Percentiles rank a stretch among this genome's conserved stretches.
Evolutionary conservation across 2,329 filamentous ascomycete genomes (phyloP).

Genomic region (Diplodia seriata): DNA sequence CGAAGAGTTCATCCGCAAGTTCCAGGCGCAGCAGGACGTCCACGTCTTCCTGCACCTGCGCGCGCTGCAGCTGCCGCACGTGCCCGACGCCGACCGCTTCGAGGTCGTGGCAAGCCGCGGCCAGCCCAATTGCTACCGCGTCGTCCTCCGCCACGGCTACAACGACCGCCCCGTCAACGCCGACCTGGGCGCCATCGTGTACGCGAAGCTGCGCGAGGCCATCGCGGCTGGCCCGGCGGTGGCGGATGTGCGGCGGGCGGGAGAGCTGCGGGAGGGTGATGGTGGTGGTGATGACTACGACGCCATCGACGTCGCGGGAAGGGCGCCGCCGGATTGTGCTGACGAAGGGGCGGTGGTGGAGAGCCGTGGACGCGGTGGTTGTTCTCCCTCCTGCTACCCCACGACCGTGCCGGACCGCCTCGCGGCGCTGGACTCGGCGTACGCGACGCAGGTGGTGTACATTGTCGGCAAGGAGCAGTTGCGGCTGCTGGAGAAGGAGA

Average conservation of each 20-base stretch:
- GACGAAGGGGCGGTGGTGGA: not conserved
- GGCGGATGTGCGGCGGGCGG: not conserved
- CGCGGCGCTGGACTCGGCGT: slow-evolving; percentile 51
- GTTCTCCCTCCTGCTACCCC: not conserved
- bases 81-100: slow-evolving; percentile 55
- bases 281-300: not conserved
- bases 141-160: slow-evolving; percentile 75
- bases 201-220: slow-evolving; percentile 61
- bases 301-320: not conserved
- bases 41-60: slow-evolving; percentile 78
- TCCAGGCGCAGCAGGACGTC: slow-evolving; percentile 70
- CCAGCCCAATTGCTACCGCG: slow-evolving; percentile 69
- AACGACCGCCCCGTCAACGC: slow-evolving; percentile 73
- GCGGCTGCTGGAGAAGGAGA: slow-evolving; percentile 50
- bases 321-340: too few species aligned
- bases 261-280: too few species aligned
- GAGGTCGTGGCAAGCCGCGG: slow-evolving; percentile 50
- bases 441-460: slow-evolving; percentile 57
- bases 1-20: slow-evolving; percentile 74
- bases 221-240: slow-evolving; percentile 30
- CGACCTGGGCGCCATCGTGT: slow-evolving; percentile 66
- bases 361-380: not conserved
- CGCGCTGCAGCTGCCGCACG: slow-evolving; percentile 62
- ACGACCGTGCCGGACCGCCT: slow-evolving; percentile 37
- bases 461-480: slow-evolving; percentile 68